These are phyloP conservation scores for Cladosporium oxysporum DNA, from an alignment of 2,329 filamentous ascomycete species.

Conservation along the genomic window DNA sequence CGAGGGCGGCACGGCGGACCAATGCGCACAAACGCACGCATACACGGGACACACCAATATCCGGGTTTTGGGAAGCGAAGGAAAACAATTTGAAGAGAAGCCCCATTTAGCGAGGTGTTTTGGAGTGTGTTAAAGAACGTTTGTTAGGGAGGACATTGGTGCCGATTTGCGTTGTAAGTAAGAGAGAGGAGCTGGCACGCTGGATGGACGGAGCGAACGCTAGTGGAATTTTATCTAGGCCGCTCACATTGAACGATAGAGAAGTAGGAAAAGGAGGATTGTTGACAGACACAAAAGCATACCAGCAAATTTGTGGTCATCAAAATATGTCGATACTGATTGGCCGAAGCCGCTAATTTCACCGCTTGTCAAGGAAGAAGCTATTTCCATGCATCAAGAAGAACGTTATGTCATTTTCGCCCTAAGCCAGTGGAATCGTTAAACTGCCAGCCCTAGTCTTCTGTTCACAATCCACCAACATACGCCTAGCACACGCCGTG, in stretches of 20 bases:
- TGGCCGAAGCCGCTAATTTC: neutral
- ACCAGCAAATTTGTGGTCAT: neutral
- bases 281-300: neutral
- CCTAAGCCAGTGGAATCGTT: neutral
- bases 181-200: neutral
- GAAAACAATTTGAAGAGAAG: neutral
- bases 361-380: neutral
- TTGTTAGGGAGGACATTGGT: neutral
- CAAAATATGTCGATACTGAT: neutral
- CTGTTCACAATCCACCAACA: neutral
- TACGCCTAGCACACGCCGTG: constrained; percentile 73
- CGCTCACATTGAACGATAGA: neutral
- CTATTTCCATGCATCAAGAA: neutral
- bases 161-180: neutral
- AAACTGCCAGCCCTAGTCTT: neutral
- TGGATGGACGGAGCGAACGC: neutral
- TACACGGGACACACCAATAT: neutral
- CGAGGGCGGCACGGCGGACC: neutral
- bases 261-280: neutral
- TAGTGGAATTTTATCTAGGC: neutral
- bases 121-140: neutral
- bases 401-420: neutral
- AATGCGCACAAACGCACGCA: neutral
- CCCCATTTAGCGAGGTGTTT: constrained; percentile 12
- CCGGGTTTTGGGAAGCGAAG: neutral